phyloP scores from a whole-genome alignment of 2,329 filamentous ascomycete species.

The Calonectria henricotiae region DNA sequence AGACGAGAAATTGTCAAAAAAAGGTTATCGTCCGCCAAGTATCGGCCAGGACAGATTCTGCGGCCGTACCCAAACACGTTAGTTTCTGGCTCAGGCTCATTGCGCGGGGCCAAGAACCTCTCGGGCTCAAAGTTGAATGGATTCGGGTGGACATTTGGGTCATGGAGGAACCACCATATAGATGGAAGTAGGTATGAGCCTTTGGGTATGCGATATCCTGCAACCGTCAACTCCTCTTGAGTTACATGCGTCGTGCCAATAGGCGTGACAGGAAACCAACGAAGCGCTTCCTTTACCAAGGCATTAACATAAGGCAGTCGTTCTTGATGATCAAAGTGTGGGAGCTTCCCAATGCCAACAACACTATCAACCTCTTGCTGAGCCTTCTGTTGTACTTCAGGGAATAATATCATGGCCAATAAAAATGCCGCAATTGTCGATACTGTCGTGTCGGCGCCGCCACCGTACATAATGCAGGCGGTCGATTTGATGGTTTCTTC shows the following conservation, averaged over 20 bases:
- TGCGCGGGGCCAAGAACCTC: slow-evolving; percentile 53
- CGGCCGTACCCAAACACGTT: slow-evolving; percentile 58
- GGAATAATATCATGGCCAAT: slow-evolving; percentile 50
- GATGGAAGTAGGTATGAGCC: slow-evolving; percentile 48
- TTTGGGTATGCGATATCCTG: slow-evolving; percentile 53
- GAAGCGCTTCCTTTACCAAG: slow-evolving; percentile 53
- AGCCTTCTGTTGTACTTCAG: slow-evolving; percentile 47
- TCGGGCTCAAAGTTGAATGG: slow-evolving; percentile 56
- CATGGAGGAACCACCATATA: slow-evolving; percentile 64
- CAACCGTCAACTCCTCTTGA: slow-evolving; percentile 51
- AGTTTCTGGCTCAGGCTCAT: slow-evolving; percentile 54
- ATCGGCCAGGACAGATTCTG: slow-evolving; percentile 57
- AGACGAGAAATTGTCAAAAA: slow-evolving; percentile 60
- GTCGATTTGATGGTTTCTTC: slow-evolving; percentile 49
- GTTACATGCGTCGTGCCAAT: slow-evolving; percentile 61
- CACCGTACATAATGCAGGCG: slow-evolving; percentile 53
- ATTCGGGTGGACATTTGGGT: slow-evolving; percentile 75
- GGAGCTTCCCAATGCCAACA: slow-evolving; percentile 54
- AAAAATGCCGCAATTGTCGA: slow-evolving; percentile 49
- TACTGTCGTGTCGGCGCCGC: slow-evolving; percentile 54
- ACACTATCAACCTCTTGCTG: slow-evolving; percentile 53
- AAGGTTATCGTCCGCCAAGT: slow-evolving; percentile 54
- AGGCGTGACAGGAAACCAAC: slow-evolving; percentile 56
- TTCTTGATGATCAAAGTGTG: slow-evolving; percentile 50
- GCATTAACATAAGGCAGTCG: slow-evolving; percentile 54